Evolutionary conservation across 768 basidiomycete genomes (phyloP).

Genomic region (Naganishia vaughanmartiniae): DNA sequence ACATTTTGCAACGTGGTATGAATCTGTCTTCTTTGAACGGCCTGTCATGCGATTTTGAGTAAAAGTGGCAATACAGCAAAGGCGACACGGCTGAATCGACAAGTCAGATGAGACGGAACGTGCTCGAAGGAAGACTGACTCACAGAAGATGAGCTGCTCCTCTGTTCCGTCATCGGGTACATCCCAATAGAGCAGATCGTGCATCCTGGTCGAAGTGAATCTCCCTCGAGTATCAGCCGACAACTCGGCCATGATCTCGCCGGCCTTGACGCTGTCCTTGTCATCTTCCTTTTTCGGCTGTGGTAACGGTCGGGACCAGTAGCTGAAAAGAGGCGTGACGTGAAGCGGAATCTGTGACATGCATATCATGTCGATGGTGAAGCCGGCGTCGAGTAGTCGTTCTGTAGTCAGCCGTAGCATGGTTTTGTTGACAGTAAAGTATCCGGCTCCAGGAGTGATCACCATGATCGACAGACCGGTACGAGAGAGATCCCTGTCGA

Average conservation of each 20-base stretch:
- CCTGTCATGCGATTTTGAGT: constrained; percentile 54
- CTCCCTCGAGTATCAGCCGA: constrained; percentile 18
- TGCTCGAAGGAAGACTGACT: constrained; percentile 30
- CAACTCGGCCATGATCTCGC: constrained; percentile 26
- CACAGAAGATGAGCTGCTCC: constrained; percentile 46
- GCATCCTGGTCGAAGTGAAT: constrained; percentile 23
- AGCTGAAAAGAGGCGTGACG: constrained; percentile 89
- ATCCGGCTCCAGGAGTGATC: constrained; percentile 89
- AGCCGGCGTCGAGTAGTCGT: constrained; percentile 88
- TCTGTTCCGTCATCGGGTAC: constrained; percentile 33
- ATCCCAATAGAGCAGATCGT: constrained; percentile 51
- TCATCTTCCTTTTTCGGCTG: constrained; percentile 28
- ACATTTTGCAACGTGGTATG: constrained; percentile 91
- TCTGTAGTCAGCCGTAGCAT: constrained; percentile 88
- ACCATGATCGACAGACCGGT: constrained; percentile 81
- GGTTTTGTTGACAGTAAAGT: constrained; percentile 86
- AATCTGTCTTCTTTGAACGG: constrained; percentile 64
- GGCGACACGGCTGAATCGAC: constrained; percentile 44
- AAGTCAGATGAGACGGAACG: constrained; percentile 67
- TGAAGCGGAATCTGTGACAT: constrained; percentile 89
- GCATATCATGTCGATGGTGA: constrained; percentile 80
- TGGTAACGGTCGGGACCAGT: constrained; percentile 57
- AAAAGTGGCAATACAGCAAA: constrained; percentile 54
- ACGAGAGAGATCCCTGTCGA: constrained; percentile 86
- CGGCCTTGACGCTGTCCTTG: constrained; percentile 39